Conservation (phyloP, 331 rosid genomes). For the Rhamnella rubrinervis region DNA sequence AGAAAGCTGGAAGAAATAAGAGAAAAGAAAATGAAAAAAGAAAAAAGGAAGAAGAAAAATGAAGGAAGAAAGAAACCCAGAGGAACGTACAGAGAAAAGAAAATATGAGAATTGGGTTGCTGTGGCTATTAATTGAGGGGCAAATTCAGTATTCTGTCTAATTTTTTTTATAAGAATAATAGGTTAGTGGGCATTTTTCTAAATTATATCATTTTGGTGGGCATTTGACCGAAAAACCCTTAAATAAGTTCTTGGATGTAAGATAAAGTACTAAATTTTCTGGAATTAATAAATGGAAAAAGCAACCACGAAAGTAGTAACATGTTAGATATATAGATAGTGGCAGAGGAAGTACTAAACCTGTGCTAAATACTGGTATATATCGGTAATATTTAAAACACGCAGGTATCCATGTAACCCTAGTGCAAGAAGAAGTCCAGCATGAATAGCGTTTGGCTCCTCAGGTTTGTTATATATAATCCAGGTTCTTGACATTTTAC, state of each 20-base stretch:
- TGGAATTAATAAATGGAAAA: background rate
- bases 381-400: slow-evolving; percentile 74
- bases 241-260: background rate
- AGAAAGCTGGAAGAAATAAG: too few relatives aligned
- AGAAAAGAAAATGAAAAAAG: too few relatives aligned
- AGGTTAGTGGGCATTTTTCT: too few relatives aligned
- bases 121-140: too few relatives aligned
- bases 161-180: too few relatives aligned
- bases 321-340: slow-evolving; percentile 10
- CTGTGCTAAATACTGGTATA: slow-evolving; percentile 83
- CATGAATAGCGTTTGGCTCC: slow-evolving; percentile 90
- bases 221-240: too few relatives aligned
- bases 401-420: slow-evolving; percentile 91
- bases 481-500: slow-evolving; percentile 98
- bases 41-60: too few relatives aligned
- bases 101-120: too few relatives aligned
- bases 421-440: slow-evolving; percentile 91
- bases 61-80: too few relatives aligned
- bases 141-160: too few relatives aligned
- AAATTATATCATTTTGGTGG: too few relatives aligned
- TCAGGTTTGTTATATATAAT: slow-evolving; percentile 82
- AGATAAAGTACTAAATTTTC: background rate
- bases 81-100: too few relatives aligned
- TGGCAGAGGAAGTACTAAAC: slow-evolving; percentile 33
- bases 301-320: background rate